Evolutionary conservation across 257 asterid species (phyloP).

Genomic region (Solanum habrochaites): DNA sequence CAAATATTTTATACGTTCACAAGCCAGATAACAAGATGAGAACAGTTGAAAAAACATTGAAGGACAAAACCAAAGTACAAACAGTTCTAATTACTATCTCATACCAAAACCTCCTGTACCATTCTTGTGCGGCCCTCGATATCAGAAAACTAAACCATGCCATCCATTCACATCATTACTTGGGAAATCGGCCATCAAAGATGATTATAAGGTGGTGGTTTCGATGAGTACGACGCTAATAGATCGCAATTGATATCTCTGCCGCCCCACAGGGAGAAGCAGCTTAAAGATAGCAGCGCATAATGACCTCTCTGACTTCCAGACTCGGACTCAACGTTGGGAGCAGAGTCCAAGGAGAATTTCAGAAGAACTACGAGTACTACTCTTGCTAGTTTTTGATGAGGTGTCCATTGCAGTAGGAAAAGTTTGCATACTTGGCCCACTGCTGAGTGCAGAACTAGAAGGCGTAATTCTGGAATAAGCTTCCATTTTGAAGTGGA

Average conservation of each 20-base stretch:
- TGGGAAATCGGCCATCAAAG: conserved; percentile 28
- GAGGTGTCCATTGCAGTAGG: conserved; percentile 39
- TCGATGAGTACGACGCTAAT: conserved; percentile 25
- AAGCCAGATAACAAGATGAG: background rate
- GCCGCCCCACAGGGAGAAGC: conserved; percentile 25
- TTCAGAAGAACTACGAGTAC: conserved; percentile 35
- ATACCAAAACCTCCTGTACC: conserved; percentile 25
- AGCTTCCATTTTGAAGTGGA: conserved; percentile 35
- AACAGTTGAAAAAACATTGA: background rate
- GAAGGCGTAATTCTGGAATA: conserved; percentile 37
- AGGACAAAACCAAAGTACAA: background rate
- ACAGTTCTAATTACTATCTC: background rate
- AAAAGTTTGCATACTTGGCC: conserved; percentile 26
- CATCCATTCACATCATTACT: conserved; percentile 37
- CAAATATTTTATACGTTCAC: background rate
- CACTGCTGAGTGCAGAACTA: conserved; percentile 25
- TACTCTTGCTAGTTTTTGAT: conserved; percentile 35
- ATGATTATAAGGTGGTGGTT: conserved; percentile 31
- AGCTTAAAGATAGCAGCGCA: conserved; percentile 31
- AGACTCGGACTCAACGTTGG: conserved; percentile 41
- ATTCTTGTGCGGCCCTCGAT: conserved; percentile 63
- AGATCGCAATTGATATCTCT: conserved; percentile 1
- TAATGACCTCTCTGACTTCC: conserved; percentile 43
- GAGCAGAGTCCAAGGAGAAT: conserved; percentile 34
- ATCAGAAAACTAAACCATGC: conserved; percentile 54